phyloP scores from a whole-genome alignment of 2,329 filamentous ascomycete species.

The Verticillium longisporum region DNA sequence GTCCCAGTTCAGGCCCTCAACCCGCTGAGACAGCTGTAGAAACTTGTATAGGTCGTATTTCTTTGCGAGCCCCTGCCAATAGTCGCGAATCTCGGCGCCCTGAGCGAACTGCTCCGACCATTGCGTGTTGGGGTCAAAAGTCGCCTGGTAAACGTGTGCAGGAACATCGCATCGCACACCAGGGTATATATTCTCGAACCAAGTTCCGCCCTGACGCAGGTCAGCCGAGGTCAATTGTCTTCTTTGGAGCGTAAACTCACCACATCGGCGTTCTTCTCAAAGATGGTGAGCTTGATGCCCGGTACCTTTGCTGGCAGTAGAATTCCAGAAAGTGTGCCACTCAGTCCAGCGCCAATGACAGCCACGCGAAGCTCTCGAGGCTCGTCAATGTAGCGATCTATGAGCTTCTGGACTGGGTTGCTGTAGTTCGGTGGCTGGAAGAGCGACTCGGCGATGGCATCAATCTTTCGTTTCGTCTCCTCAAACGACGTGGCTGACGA shows the following conservation, averaged over 20 bases:
- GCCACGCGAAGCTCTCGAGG: slow-evolving; percentile 44
- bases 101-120: slow-evolving; percentile 65
- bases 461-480: neutral
- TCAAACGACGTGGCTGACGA: slow-evolving; percentile 1
- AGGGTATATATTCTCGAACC: slow-evolving; percentile 53
- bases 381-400: slow-evolving; percentile 37
- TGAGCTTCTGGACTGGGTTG: slow-evolving; percentile 17
- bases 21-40: slow-evolving; percentile 45
- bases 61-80: slow-evolving; percentile 55
- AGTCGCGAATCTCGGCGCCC: slow-evolving; percentile 59
- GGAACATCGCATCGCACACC: slow-evolving; percentile 63
- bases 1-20: slow-evolving; percentile 51
- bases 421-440: slow-evolving; percentile 6
- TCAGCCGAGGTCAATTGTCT: neutral
- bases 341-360: slow-evolving; percentile 57
- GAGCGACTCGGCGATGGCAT: neutral
- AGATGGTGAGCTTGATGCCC: slow-evolving; percentile 56
- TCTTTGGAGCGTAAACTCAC: slow-evolving; percentile 31
- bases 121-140: slow-evolving; percentile 59
- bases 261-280: slow-evolving; percentile 62
- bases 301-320: slow-evolving; percentile 64
- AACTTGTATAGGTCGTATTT: slow-evolving; percentile 60
- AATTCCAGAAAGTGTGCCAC: slow-evolving; percentile 57
- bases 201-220: slow-evolving; percentile 37
- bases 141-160: slow-evolving; percentile 63